Conservation (phyloP, 2,329 filamentous ascomycete species). For the Aspergillus sp. region DNA sequence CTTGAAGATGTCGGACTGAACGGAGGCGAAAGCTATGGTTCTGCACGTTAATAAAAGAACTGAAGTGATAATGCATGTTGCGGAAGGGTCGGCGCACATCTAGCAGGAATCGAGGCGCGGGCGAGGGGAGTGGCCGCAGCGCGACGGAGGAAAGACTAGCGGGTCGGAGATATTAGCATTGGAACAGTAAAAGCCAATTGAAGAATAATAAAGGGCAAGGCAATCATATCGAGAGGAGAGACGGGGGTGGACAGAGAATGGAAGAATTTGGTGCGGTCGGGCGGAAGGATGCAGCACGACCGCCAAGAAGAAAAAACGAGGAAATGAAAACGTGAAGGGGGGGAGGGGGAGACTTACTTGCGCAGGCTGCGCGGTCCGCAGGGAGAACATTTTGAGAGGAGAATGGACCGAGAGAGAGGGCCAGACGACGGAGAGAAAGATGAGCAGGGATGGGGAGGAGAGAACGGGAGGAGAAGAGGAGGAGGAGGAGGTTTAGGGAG, state of each 20-base stretch:
- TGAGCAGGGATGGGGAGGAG: slow-evolving; percentile 10
- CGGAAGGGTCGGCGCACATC: slow-evolving; percentile 47
- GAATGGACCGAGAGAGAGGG: slow-evolving; percentile 13
- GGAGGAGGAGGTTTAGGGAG: slow-evolving; percentile 6
- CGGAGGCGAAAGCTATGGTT: slow-evolving; percentile 65
- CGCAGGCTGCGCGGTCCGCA: slow-evolving; percentile 39
- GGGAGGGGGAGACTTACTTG: slow-evolving; percentile 31
- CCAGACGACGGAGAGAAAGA: slow-evolving; percentile 5
- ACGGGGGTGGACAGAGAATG: slow-evolving; percentile 18
- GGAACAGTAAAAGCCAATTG: neutral
- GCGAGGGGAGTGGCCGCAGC: slow-evolving; percentile 47
- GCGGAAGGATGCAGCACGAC: slow-evolving; percentile 24
- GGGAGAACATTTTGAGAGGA: slow-evolving; percentile 37
- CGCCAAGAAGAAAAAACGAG: slow-evolving; percentile 29
- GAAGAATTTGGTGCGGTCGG: slow-evolving; percentile 22
- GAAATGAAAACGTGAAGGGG: slow-evolving; percentile 27
- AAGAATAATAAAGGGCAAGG: neutral
- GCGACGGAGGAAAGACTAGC: slow-evolving; percentile 56
- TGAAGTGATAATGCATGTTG: slow-evolving; percentile 1
- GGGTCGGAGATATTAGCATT: neutral
- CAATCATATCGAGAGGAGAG: neutral
- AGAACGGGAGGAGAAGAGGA: slow-evolving; percentile 4
- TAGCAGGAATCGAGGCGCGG: slow-evolving; percentile 51
- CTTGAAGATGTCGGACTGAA: slow-evolving; percentile 97
- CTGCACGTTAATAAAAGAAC: slow-evolving; percentile 18